Evolutionary conservation across 1,284 basidiomycete species (phyloP), one percentile per base, ranked within the genome.

Genomic region (Cryptococcus sp.): DNA sequence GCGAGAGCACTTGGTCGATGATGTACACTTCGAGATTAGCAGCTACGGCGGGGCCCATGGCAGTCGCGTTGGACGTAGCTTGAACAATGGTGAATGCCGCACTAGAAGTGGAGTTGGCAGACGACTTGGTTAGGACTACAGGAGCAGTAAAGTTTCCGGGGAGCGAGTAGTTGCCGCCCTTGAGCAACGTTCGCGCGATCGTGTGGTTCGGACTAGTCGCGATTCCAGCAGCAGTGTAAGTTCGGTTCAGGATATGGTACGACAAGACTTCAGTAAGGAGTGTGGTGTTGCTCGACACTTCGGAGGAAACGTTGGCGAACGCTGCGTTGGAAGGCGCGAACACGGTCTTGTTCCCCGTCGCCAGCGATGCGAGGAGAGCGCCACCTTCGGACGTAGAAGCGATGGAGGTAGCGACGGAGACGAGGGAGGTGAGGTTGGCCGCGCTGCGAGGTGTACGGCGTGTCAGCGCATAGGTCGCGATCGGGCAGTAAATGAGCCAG

Each of bases 241-340:
- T 81, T 25, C 85, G 85, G 50, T 80, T 79, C 19, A 87, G 78
- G 55, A 87, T 74, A 70, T 88, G 87, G 77, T 88, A 89, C 5
- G 84, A 77, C 51, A 88, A 68, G 48, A 84, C 76, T 54, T 83
- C 73, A 38, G 81, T 74, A 16, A 86, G 65, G 16, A 72, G 57
- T 3, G 75, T 76, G 4, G 70, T 55, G 61, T 83, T 78, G 52
- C 64, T 69, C 1, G 80, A 74, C 37, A 81, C 70, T 56, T 74
- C 76, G 37, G 62, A 54, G 29, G 73, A 68, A n/a, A 79, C 72
- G 38, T 56, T 53, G 34, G 63, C 51, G 57, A 78, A 76, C 7
- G 74, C 78, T 19, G 62, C 65, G 65, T 81, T 77, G 64, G 54
- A 72, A 17, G 79, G 80, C 7, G 79, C 80, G 46, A 80, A 75